Conservation (phyloP, 345 rosid genomes). For the Rhodomyrtus tomentosa region DNA sequence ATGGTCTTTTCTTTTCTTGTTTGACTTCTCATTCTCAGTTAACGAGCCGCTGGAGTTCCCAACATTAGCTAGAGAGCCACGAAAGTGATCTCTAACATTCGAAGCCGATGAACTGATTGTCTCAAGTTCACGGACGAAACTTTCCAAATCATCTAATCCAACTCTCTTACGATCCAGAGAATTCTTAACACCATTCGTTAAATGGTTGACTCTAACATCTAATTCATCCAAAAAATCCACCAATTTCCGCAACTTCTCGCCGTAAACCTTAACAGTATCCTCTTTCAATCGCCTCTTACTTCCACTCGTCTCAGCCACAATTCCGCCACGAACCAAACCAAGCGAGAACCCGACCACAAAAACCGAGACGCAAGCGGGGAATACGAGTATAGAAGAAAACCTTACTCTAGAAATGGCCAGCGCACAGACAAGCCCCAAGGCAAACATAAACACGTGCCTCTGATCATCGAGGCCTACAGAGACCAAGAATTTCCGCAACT, state of each 20-base stretch:
- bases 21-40: conserved; percentile 20
- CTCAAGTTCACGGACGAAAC: conserved; percentile 27
- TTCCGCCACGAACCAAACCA: conserved; percentile 43
- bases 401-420: conserved; percentile 43
- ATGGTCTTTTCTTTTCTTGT: conserved; percentile 23
- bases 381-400: conserved; percentile 33
- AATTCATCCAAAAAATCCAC: conserved; percentile 33
- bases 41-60: conserved; percentile 8
- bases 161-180: conserved; percentile 36
- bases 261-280: conserved; percentile 16
- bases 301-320: conserved; percentile 10
- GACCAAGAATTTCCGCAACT: conserved; percentile 27
- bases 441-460: conserved; percentile 27
- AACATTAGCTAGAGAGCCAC: conserved; percentile 9
- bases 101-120: conserved; percentile 24
- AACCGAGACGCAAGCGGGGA: conserved; percentile 48
- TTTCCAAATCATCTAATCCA: conserved; percentile 26
- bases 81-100: conserved; percentile 21
- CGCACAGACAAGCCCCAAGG: conserved; percentile 40
- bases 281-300: conserved; percentile 26
- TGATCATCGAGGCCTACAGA: conserved; percentile 41
- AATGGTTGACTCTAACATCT: conserved; percentile 21
- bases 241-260: conserved; percentile 25
- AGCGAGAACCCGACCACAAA: conserved; percentile 44
- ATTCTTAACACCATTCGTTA: conserved; percentile 27